A percentile compares a stretch with the other conserved stretches of the same genome.
Evolutionary conservation across 2,329 filamentous ascomycete genomes (phyloP).

Genomic region (Pseudopyricularia cyperi): DNA sequence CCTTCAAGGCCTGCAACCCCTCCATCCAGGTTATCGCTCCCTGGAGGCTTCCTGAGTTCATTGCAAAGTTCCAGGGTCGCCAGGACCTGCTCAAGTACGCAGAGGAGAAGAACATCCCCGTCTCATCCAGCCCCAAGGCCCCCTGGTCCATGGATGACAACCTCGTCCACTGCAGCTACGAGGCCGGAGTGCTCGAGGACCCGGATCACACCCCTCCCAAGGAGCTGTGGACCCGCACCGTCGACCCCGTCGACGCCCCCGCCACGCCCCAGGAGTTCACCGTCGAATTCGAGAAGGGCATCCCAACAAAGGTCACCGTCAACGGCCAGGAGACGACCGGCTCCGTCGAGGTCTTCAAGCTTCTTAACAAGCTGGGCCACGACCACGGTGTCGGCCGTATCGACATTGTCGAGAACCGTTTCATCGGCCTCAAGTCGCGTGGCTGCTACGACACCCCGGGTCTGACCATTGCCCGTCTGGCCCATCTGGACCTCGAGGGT

Average conservation of each 20-base stretch:
- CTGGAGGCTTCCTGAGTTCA: slow-evolving; percentile 59
- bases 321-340: slow-evolving; percentile 51
- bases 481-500: slow-evolving; percentile 33
- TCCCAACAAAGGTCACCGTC: slow-evolving; percentile 47
- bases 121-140: slow-evolving; percentile 60
- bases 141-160: slow-evolving; percentile 52
- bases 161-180: slow-evolving; percentile 66
- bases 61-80: slow-evolving; percentile 56
- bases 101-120: slow-evolving; percentile 51
- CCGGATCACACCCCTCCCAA: slow-evolving; percentile 51
- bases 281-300: slow-evolving; percentile 59
- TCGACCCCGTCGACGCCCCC: slow-evolving; percentile 56
- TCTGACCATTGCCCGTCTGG: slow-evolving; percentile 25
- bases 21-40: slow-evolving; percentile 62
- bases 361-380: slow-evolving; percentile 58
- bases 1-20: slow-evolving; percentile 33
- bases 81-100: slow-evolving; percentile 64
- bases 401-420: slow-evolving; percentile 70
- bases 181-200: slow-evolving; percentile 62
- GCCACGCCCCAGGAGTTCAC: slow-evolving; percentile 60
- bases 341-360: slow-evolving; percentile 58
- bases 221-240: slow-evolving; percentile 70
- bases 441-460: slow-evolving; percentile 66
- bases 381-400: slow-evolving; percentile 66
- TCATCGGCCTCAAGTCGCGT: slow-evolving; percentile 61